phyloP scores from a whole-genome alignment of 225 moss, liverwort and hornwort species.

The Asterella californica region DNA sequence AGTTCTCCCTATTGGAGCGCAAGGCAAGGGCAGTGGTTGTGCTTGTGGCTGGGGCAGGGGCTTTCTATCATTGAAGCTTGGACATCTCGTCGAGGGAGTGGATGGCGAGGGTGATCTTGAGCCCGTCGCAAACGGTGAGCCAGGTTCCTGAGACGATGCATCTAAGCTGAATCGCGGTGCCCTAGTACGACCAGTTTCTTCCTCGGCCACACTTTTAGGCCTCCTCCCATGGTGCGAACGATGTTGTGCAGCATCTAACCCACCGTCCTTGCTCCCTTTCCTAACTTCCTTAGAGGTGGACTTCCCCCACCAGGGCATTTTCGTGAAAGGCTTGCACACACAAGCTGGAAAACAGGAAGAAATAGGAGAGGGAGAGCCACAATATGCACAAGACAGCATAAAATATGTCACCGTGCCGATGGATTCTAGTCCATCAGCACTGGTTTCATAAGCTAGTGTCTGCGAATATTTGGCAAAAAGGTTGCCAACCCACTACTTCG shows the following conservation, averaged over 20 bases:
- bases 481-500: background rate
- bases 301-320: slow-evolving; percentile 95
- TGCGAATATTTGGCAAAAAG: background rate
- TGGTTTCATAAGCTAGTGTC: slow-evolving; percentile 9
- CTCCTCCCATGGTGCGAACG: slow-evolving; percentile 26
- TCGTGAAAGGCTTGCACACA: slow-evolving; percentile 40
- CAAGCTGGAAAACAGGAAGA: slow-evolving; percentile 28
- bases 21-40: slow-evolving; percentile 78
- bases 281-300: slow-evolving; percentile 64
- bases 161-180: slow-evolving; percentile 71
- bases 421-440: slow-evolving; percentile 46
- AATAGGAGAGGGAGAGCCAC: slow-evolving; percentile 29
- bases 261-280: slow-evolving; percentile 59
- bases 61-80: slow-evolving; percentile 47
- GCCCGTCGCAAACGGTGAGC: slow-evolving; percentile 76
- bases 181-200: slow-evolving; percentile 49
- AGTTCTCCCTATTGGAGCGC: slow-evolving; percentile 60
- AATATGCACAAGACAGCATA: slow-evolving; percentile 43
- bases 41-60: slow-evolving; percentile 43
- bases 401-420: slow-evolving; percentile 34
- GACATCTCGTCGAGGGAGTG: slow-evolving; percentile 55
- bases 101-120: slow-evolving; percentile 94
- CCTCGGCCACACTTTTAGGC: slow-evolving; percentile 50
- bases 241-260: slow-evolving; percentile 60
- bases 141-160: slow-evolving; percentile 49